Evolutionary conservation across 208 protist genomes (phyloP), one percentile per base, ranked within the genome.

Genomic region (Wallacemonas collosoma): DNA sequence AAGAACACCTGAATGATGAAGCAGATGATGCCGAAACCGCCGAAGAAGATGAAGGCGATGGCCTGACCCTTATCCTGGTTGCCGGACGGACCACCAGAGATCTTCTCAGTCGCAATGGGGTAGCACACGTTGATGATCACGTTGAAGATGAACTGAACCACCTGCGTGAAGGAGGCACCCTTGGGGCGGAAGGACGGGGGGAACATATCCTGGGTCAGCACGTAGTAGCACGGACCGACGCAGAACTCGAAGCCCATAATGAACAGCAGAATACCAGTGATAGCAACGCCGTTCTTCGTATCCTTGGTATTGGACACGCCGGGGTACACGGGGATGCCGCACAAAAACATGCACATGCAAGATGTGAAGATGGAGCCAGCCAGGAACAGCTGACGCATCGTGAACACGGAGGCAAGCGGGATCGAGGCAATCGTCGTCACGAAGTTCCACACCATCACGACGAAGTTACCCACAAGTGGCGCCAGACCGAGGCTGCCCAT

Each of bases 21-120:
- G 79, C 88, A 93, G 26, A 92, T 53, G 12, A 88, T 35, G 50
- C 88, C 91, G 39, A 91, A 41, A 26, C 78, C 39, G 40, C 88
- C 88, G 63, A 96, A 96, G 78, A 96, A 89, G 71, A 96, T 94
- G 86, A 96, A 96, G 53, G 80, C 80, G 51, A 96, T 76, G n/a
- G 87, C 66, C 85, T 93, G 85, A 14, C 91, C 91, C 83, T 96
- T 96, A 72, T 96, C 85, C 82, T 91, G 88, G 76, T 92, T 77
- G 50, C 87, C 89, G 38, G 85, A 91, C 58, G 79, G 73, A 48
- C 91, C 91, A 57, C 91, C 91, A 36, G 91, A 96, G 57, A 96
- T 91, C 5, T 41, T 35, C 77, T 95, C 83, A 36, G 79, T 87
- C 51, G 87, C 82, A 65, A 93, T 92, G 60, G 92, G 92, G 83